These are phyloP conservation scores for Heracleum sosnowskyi DNA, from an alignment of 129 eudicot species.

Conservation along the genomic window DNA sequence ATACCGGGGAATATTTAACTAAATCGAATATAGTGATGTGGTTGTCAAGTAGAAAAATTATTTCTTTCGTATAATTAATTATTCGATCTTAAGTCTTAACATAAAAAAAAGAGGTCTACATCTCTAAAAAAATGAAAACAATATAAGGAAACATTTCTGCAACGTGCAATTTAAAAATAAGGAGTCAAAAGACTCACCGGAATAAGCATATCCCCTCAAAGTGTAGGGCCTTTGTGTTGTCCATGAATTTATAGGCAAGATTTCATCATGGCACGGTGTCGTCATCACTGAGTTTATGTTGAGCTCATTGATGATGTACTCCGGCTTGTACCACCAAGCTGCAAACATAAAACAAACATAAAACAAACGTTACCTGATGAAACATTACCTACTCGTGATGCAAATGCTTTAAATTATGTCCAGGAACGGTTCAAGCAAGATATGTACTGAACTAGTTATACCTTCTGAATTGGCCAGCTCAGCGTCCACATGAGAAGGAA, in stretches of 20 bases:
- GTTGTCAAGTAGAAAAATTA: background rate
- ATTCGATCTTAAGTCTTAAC: no score
- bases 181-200: conserved; percentile 39
- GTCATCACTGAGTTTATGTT: conserved; percentile 97
- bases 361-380: no score
- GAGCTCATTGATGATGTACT: conserved; percentile 79
- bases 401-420: background rate
- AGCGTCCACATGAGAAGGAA: conserved; percentile 90
- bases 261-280: conserved; percentile 88
- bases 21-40: background rate
- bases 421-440: background rate
- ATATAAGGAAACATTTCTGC: no score
- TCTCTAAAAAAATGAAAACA: no score
- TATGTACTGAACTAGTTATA: conserved; percentile 9
- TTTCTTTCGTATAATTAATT: no score
- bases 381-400: background rate
- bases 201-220: conserved; percentile 82
- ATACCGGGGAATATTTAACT: background rate
- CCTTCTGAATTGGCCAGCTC: conserved; percentile 96
- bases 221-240: conserved; percentile 89
- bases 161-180: no score
- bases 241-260: conserved; percentile 84
- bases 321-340: conserved; percentile 99
- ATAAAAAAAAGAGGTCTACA: no score
- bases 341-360: conserved; percentile 3